A percentile compares a stretch with the other conserved stretches of the same genome.
These are phyloP conservation scores for Chlorencoelia australis DNA, from an alignment of 2,329 filamentous ascomycete species.

Conservation along the genomic window DNA sequence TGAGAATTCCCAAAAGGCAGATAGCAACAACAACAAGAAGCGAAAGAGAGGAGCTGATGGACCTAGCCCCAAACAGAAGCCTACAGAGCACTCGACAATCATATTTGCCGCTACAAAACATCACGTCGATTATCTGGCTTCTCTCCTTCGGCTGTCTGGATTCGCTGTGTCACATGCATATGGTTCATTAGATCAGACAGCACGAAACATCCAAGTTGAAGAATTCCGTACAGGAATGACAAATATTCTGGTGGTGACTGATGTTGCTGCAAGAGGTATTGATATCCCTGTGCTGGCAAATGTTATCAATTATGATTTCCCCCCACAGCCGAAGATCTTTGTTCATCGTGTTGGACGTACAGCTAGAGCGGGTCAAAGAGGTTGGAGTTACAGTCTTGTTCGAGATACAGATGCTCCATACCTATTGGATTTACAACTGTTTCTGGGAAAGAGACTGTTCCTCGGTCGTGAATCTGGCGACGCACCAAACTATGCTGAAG, in stretches of 20 bases:
- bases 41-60: constrained; percentile 53
- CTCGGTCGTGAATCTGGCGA: constrained; percentile 55
- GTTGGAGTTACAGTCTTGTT: constrained; percentile 92
- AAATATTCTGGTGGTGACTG: constrained; percentile 90
- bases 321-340: constrained; percentile 91
- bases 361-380: constrained; percentile 81
- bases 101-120: constrained; percentile 94
- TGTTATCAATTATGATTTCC: constrained; percentile 98
- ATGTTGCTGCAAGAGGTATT: constrained; percentile 92
- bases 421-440: constrained; percentile 85
- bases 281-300: constrained; percentile 95
- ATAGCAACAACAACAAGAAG: constrained; percentile 47
- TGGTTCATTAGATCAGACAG: constrained; percentile 87
- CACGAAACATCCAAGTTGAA: constrained; percentile 83
- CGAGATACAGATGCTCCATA: constrained; percentile 84
- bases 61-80: constrained; percentile 52
- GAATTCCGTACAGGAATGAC: constrained; percentile 77
- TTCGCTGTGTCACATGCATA: constrained; percentile 93
- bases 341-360: constrained; percentile 94
- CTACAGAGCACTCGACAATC: constrained; percentile 86
- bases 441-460: constrained; percentile 75
- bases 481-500: constrained; percentile 62
- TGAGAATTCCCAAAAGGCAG: constrained; percentile 33
- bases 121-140: constrained; percentile 86
- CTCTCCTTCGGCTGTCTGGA: constrained; percentile 67